phyloP scores from a whole-genome alignment of 2,329 filamentous ascomycete genomes.

The Ilyonectria sp. region DNA sequence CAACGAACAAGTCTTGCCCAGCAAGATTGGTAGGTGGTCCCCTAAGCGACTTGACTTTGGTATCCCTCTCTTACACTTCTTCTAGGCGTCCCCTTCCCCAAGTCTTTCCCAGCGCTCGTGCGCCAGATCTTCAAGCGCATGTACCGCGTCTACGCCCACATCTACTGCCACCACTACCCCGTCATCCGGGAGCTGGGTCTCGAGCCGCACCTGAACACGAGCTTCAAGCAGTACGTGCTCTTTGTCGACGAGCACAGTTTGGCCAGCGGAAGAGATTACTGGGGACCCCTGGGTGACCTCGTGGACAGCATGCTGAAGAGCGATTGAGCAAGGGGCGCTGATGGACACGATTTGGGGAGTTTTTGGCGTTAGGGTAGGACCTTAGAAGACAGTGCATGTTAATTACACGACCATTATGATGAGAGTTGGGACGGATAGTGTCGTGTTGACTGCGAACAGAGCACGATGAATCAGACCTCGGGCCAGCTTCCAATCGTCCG shows the following conservation, averaged over 20 bases:
- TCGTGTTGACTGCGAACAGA: not conserved
- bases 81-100: slow-evolving; percentile 91
- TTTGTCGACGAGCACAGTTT: slow-evolving; percentile 98
- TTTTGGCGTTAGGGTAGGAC: slow-evolving; percentile 35
- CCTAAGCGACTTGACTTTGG: not conserved
- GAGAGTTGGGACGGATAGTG: slow-evolving; percentile 17
- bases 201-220: slow-evolving; percentile 97
- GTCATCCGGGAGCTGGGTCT: slow-evolving; percentile 95
- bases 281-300: slow-evolving; percentile 93
- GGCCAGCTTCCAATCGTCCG: no score
- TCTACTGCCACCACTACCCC: slow-evolving; percentile 99
- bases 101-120: slow-evolving; percentile 89
- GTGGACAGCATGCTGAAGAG: slow-evolving; percentile 98
- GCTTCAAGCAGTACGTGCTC: slow-evolving; percentile 99
- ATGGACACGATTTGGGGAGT: slow-evolving; percentile 36
- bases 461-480: not conserved
- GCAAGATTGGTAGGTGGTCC: slow-evolving; percentile 78
- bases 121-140: slow-evolving; percentile 99
- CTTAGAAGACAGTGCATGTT: slow-evolving; percentile 31
- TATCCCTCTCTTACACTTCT: slow-evolving; percentile 25
- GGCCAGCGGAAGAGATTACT: slow-evolving; percentile 95
- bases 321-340: slow-evolving; percentile 69
- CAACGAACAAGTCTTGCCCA: slow-evolving; percentile 96
- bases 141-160: slow-evolving; percentile 98
- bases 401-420: slow-evolving; percentile 42